Base-by-base conservation (phyloP, 2,329 filamentous ascomycete genomes). In the Scytalidium sp. region DNA sequence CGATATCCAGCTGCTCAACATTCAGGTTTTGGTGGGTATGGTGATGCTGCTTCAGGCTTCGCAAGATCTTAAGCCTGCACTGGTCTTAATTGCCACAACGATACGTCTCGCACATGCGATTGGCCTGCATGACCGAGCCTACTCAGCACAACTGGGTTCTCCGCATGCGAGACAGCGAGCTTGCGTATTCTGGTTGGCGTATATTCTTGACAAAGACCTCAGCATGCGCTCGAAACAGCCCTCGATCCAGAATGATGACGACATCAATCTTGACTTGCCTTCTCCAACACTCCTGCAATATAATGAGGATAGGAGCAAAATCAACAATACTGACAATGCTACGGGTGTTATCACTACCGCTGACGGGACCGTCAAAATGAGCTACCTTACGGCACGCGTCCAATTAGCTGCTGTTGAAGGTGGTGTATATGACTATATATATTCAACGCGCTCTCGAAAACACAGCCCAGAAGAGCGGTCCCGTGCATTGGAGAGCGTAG, bases 1-100 rank as follows among this genome's bases (percentile, higher is more conserved):
- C 43, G 56, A 62, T 45, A 52, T 44, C 41, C 44, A 60, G 36
- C 56, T 65, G 10, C 56, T 64, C 52, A 65, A 62, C 50, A 52
- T 65, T 46, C 63, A 66, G 53, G 59, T 65, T 46, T 43, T 66
- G 23, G 50, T 64, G 41, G 62, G 61, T 17, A 62, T 65, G 54
- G 61, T 61, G 22, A 57, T 63, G 46, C 43, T 66, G 23, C 53
- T 63, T 50, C 58, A 62, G 50, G 56, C 46, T 45, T 50, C 60
- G 43, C 54, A 51, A 53, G 60, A 66, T 54, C 52, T 61, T 15
- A 53, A 54, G 41, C 62, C 60, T 41, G 43, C 61, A 22, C 41
- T 59, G 45, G 53, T 65, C 50, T 49, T 65, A 42, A 56, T 65
- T 49, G 61, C 59, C 49, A 61, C 54, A 55, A 57, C 54, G 45